A percentile compares a stretch with the other conserved stretches of the same genome.
These are phyloP conservation scores for Cystobasidium pallidum DNA, from an alignment of 1,284 basidiomycete species.

Conservation along the genomic window DNA sequence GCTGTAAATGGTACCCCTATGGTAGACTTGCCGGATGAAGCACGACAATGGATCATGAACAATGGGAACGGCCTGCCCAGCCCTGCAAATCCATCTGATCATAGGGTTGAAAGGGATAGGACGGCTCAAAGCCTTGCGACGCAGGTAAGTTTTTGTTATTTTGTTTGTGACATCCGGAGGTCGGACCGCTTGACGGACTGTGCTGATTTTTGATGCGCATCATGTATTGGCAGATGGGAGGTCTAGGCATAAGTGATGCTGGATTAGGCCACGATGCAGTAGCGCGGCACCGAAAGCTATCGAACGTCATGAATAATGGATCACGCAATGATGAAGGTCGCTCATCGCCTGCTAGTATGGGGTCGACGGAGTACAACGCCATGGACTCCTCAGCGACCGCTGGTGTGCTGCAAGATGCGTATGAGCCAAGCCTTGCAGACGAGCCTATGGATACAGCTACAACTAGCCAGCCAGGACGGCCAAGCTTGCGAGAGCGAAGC, in stretches of 20 bases:
- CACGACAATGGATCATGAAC: conserved; percentile 19
- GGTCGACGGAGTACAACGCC: neutral
- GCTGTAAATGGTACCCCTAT: conserved; percentile 23
- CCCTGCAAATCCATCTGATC: conserved; percentile 22
- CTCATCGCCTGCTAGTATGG: neutral
- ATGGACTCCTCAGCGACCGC: conserved; percentile 12
- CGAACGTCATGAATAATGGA: conserved; percentile 14
- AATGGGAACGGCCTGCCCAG: conserved; percentile 30
- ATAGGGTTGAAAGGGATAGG: conserved; percentile 14
- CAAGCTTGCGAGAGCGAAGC: neutral
- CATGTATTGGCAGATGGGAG: conserved; percentile 21
- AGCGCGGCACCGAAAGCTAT: conserved; percentile 8
- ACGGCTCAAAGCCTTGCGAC: neutral
- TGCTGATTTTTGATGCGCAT: too few species aligned
- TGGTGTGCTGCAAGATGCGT: conserved; percentile 25
- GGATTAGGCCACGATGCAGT: neutral
- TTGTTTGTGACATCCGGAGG: neutral
- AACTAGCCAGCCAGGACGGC: neutral
- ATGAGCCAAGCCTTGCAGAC: neutral
- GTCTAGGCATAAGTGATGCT: conserved; percentile 30
- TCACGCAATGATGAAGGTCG: neutral
- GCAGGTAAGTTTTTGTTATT: conserved; percentile 15
- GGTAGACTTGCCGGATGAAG: conserved; percentile 38
- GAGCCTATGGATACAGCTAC: conserved; percentile 1
- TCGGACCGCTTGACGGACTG: neutral